These are phyloP conservation scores for Linum usitatissimum DNA, from an alignment of 345 rosid species.

Conservation along the genomic window DNA sequence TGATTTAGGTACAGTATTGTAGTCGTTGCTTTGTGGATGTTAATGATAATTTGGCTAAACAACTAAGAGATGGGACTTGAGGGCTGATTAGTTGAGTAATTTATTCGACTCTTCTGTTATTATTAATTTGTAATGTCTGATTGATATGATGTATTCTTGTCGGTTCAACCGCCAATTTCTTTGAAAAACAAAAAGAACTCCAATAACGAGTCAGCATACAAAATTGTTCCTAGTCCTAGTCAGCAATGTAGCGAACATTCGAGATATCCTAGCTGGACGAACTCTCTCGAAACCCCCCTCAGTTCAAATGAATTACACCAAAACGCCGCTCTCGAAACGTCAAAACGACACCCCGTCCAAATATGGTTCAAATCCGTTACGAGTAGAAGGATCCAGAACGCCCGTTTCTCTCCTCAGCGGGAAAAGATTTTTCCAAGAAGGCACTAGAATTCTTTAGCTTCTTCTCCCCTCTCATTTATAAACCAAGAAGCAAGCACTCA, in stretches of 20 bases:
- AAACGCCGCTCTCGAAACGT: neutral
- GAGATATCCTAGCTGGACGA: conserved; percentile 4
- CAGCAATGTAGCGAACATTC: conserved; percentile 16
- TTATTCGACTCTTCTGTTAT: no score
- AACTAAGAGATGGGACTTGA: no score
- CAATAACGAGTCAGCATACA: neutral
- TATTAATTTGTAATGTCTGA: no score
- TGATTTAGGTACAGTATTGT: no score
- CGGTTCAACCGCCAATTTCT: no score
- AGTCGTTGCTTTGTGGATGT: no score
- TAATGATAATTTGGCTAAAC: no score
- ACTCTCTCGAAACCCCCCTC: conserved; percentile 9
- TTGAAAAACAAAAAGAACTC: no score
- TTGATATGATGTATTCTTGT: no score
- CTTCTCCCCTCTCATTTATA: conserved; percentile 19
- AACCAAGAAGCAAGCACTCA: neutral
- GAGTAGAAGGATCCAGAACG: neutral
- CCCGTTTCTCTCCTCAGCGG: neutral
- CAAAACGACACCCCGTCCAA: neutral
- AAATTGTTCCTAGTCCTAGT: neutral
- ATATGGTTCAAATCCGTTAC: neutral
- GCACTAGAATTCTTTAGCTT: conserved; percentile 26
- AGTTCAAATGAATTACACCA: no score
- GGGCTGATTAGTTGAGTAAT: no score
- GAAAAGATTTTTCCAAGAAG: conserved; percentile 22